phyloP scores from a whole-genome alignment of 257 asterid genomes.

The Nicotiana undulata region DNA sequence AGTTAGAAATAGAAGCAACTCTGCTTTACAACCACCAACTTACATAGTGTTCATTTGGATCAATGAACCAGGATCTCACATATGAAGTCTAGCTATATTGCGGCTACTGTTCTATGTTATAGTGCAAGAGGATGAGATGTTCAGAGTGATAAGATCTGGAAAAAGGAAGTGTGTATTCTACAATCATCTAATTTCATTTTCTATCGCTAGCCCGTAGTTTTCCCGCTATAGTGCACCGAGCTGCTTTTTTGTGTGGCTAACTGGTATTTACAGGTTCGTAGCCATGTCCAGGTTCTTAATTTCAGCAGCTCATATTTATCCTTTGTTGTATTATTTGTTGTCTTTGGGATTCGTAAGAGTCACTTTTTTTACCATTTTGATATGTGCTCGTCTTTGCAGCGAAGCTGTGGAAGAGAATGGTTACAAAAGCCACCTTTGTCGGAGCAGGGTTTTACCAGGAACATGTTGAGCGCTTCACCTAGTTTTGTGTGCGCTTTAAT shows the following conservation, averaged over 20 bases:
- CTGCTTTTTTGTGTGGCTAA: neutral
- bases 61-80: neutral
- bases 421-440: slow-evolving; percentile 89
- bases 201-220: neutral
- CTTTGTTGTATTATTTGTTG: neutral
- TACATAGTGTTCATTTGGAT: neutral
- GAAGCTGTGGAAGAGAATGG: slow-evolving; percentile 99
- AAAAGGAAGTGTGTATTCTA: slow-evolving; percentile 68
- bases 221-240: too few species aligned
- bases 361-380: neutral
- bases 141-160: slow-evolving; percentile 85
- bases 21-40: neutral
- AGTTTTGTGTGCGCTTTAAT: too few species aligned
- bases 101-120: neutral
- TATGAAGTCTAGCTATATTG: neutral
- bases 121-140: slow-evolving; percentile 82
- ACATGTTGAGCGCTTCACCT: too few species aligned
- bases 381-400: slow-evolving; percentile 37
- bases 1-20: neutral
- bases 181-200: neutral
- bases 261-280: neutral
- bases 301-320: neutral
- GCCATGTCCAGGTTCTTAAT: neutral
- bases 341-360: neutral
- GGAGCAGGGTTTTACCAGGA: slow-evolving; percentile 88